Evolutionary conservation across 345 rosid genomes (phyloP).

Genomic region (Angophora floribunda): DNA sequence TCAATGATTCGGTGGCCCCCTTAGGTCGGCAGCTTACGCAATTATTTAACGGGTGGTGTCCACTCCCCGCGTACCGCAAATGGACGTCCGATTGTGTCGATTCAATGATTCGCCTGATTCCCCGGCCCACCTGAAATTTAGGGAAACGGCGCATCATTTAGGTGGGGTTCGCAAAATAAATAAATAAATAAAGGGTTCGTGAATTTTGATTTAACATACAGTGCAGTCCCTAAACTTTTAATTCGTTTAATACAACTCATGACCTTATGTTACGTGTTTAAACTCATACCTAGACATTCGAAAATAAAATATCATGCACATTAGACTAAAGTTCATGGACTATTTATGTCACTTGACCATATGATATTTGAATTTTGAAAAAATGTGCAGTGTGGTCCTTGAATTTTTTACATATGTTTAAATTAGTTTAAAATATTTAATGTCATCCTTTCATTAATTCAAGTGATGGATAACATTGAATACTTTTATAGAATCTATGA

Average conservation of each 20-base stretch:
- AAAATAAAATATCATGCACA: too few relatives aligned
- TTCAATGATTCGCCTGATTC: neutral
- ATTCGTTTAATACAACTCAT: too few relatives aligned
- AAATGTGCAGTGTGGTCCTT: fast-evolving
- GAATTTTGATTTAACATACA: neutral
- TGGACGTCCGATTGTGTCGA: neutral
- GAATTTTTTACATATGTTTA: too few relatives aligned
- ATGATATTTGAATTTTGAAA: too few relatives aligned
- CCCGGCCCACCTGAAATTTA: neutral
- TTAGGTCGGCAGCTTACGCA: neutral
- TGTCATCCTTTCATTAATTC: fast-evolving
- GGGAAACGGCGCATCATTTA: neutral
- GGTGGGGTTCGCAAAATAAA: neutral
- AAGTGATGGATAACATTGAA: fast-evolving
- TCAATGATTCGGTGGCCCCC: neutral
- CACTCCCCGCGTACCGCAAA: neutral
- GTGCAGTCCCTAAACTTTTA: too few relatives aligned
- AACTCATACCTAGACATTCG: too few relatives aligned
- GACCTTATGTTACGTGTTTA: too few relatives aligned
- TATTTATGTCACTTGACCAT: too few relatives aligned
- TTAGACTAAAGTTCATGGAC: too few relatives aligned
- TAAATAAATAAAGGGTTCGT: too few relatives aligned
- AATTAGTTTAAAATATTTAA: fast-evolving
- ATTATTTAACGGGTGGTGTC: neutral
- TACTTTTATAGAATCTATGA: too few relatives aligned